These are phyloP conservation scores for Marchantia polymorpha DNA, from an alignment of 225 moss, liverwort and hornwort species.

Conservation along the genomic window DNA sequence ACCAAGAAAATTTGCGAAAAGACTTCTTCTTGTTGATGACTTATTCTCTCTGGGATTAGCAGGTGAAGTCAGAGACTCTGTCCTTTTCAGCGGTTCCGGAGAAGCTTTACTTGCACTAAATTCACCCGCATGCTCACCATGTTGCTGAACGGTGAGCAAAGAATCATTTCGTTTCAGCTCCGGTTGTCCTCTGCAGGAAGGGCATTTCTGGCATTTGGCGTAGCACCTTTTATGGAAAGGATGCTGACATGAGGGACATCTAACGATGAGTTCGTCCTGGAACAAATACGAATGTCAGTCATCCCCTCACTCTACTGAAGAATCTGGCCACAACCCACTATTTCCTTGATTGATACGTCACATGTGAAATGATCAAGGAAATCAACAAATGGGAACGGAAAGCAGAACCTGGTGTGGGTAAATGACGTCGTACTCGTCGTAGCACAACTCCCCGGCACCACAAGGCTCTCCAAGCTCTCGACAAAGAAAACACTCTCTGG, in stretches of 20 bases:
- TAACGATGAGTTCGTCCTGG: conserved; percentile 75
- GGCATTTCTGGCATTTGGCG: conserved; percentile 50
- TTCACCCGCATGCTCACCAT: conserved; percentile 18
- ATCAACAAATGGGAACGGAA: not conserved
- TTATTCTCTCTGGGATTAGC: conserved; percentile 5
- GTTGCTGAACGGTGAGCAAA: not conserved
- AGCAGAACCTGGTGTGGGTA: conserved; percentile 77
- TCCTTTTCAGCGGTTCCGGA: conserved; percentile 21
- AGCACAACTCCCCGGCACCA: conserved; percentile 64
- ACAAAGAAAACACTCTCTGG: conserved; percentile 79
- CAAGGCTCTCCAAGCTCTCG: conserved; percentile 71
- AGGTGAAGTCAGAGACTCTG: conserved; percentile 9
- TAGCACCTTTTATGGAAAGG: conserved; percentile 81
- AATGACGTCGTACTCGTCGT: conserved; percentile 71
- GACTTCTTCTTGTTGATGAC: conserved; percentile 41
- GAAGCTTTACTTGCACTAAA: conserved; percentile 1
- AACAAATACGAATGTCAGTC: conserved; percentile 22
- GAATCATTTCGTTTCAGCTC: conserved; percentile 37
- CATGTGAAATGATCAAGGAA: not conserved
- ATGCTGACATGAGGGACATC: conserved; percentile 71
- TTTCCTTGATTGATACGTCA: not conserved
- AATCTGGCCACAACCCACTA: not conserved
- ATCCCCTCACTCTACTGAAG: not conserved
- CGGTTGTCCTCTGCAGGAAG: conserved; percentile 51
- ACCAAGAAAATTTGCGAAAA: conserved; percentile 52